These are phyloP conservation scores for Tuber umbilicatum DNA, from an alignment of 495 filamentous ascomycete genomes.

Conservation along the genomic window DNA sequence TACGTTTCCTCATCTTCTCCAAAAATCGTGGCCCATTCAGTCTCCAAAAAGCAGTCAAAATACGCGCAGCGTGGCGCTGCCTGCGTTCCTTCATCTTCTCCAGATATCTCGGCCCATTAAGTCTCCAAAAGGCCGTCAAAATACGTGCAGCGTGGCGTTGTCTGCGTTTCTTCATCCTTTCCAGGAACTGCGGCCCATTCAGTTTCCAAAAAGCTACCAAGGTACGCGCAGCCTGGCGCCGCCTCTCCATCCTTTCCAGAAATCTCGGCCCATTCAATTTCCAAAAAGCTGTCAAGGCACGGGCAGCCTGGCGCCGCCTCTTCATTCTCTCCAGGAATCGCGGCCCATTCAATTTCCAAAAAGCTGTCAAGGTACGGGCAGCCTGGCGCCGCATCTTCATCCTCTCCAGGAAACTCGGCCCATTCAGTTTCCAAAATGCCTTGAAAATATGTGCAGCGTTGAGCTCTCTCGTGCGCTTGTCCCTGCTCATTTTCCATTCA, in stretches of 20 bases:
- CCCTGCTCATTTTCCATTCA: neutral
- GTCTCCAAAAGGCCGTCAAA: neutral
- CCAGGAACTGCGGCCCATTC: constrained; percentile 3
- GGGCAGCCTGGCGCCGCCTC: no score
- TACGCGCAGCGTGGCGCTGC: no score
- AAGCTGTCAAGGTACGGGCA: no score
- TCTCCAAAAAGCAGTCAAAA: constrained; percentile 12
- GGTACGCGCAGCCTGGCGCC: no score
- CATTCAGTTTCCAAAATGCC: no score
- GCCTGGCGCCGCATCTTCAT: no score
- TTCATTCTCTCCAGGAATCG: no score
- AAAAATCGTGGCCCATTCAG: constrained; percentile 11
- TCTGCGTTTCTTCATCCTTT: neutral
- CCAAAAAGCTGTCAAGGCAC: no score
- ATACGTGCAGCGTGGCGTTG: neutral
- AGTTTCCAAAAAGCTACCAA: neutral
- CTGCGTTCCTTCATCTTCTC: neutral
- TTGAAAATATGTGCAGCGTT: constrained; percentile 7
- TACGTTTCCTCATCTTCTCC: constrained; percentile 7
- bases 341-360: no score
- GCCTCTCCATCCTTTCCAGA: no score
- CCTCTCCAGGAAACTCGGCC: no score
- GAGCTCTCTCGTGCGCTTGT: neutral
- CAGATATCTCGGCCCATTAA: constrained; percentile 2
- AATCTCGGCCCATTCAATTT: no score